Evolutionary conservation across 352 stramenopile species (phyloP), one percentile per base, ranked within the genome.

Genomic region (Globisporangium cylindrosporum): DNA sequence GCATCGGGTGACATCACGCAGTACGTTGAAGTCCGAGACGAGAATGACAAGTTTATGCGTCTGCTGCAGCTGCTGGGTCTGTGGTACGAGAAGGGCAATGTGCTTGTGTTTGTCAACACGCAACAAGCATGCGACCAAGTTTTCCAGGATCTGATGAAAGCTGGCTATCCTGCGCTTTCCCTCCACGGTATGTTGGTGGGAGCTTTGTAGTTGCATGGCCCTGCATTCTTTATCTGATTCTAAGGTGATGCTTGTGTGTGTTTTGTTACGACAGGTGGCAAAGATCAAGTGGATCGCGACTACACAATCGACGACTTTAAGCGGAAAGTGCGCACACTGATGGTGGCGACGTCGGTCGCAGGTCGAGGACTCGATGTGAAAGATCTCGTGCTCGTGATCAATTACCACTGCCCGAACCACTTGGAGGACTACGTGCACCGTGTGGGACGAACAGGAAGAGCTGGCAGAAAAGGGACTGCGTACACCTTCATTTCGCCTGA

Each of bases 371-470:
- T 99, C 49, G 98, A 99, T 73, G 98, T 99, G 38, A 97, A 98
- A 55, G 95, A 98, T 60, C 91, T 99, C 62, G 84, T 97, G 43
- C 97, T 98, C 70, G 98, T 99, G 36, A 98, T 99, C 72, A 99
- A 99, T 82, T 99, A 99, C 73, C 97, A 98, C 59, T 98, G 94
- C 59, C 98, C 98, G 0, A 99, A 99, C 75, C 97, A 99, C 75
- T 81, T 99, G 54, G 98, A 99, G 86, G 98, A 99, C 70, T 99
- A 99, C 69, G 97, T 99, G 2, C 98, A 99, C 82, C 93, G 98
- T 36, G 97, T 99, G 4, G 98, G 97, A 7, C 78, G 98, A 61
- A 99, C 97, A 24, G 97, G 97, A 15, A 82, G 97, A 61, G 98
- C 97, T 60, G 94, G 94, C 7, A 86, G 96, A 12, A 98, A 98